Base-by-base conservation (phyloP, 305 asterid genomes). In the Fraxinus nigra region DNA sequence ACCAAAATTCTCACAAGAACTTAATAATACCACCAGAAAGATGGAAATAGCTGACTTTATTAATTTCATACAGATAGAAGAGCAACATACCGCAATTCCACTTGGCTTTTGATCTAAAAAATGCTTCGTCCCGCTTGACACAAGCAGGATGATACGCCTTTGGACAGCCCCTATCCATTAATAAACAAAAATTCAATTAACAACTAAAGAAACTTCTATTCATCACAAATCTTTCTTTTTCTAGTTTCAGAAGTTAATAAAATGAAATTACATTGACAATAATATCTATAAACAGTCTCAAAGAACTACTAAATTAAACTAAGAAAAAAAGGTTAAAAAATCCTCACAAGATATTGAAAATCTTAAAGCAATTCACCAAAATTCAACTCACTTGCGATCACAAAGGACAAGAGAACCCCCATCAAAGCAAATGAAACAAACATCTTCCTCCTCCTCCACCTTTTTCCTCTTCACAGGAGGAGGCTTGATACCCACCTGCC, bases 111-210 rank as follows among this genome's bases (percentile, higher is more conserved):
- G 93, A 84, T 65, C 80, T 72, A 63, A 93, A 93, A 89, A 91
- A 93, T 2, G 87, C 93, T 78, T 92, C 94, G 7, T 93, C 97
- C 28, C 97, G 89, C 87, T 93, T 93, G 51, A 93, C 87, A 78
- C 97, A 93, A 10, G 94, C 88, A 9, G 95, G 91, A 85, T 93
- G 97, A 75, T 93, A 93, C 0, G 97, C 97, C 89, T 92, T 93
- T 0, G 97, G 97, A 79, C 97, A 93, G 35, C 94, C 94, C 97
- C 97, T 93, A 43, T 24, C 54, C 82, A 85, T 65, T 54, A 79
- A 79, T 72, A 86, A 86, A 82, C 33, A 69, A 14, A 84, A 77
- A 69, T 18, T 61, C 78, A 84, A 13, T 48, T 22, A 77, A 74
- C 65, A 40, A 76, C 37, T 69, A 72, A 43, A 82, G 32, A 70